Percentiles rank a stretch among this genome's conserved stretches.
These are phyloP conservation scores for Phaffomyces thermotolerans DNA, from an alignment of 805 yeast genomes.

Conservation along the genomic window DNA sequence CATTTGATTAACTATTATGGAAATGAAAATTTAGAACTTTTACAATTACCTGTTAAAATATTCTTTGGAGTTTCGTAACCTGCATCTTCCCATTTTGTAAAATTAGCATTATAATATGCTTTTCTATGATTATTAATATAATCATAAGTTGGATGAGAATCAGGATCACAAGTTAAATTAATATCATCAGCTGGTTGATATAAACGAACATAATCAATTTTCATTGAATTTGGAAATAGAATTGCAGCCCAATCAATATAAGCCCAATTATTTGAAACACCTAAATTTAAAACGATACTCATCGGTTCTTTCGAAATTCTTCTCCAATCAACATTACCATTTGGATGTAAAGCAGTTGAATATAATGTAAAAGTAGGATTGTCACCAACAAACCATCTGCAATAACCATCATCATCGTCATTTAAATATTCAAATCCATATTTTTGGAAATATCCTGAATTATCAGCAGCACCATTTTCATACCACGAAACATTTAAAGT, in stretches of 20 bases:
- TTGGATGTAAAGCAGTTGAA: conserved; percentile 38
- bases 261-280: conserved; percentile 45
- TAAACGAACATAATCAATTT: conserved; percentile 39
- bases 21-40: conserved; percentile 9
- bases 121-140: conserved; percentile 36
- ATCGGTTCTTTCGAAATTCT: conserved; percentile 42
- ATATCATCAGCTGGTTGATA: conserved; percentile 39
- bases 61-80: conserved; percentile 39
- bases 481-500: conserved; percentile 41
- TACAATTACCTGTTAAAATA: conserved; percentile 23
- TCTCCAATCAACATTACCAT: conserved; percentile 46
- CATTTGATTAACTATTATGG: not conserved
- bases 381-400: conserved; percentile 39
- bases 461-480: conserved; percentile 25
- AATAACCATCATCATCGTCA: conserved; percentile 16
- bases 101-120: conserved; percentile 37
- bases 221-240: conserved; percentile 36
- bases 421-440: conserved; percentile 37
- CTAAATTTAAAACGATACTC: conserved; percentile 41
- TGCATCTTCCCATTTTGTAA: conserved; percentile 36
- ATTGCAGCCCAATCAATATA: conserved; percentile 41
- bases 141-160: conserved; percentile 36
- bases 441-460: conserved; percentile 29
- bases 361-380: conserved; percentile 39
- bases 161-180: conserved; percentile 42